Evolutionary conservation across 371 early-diverging fungal species (phyloP).

Genomic region (Apophysomyces trapeziformis): DNA sequence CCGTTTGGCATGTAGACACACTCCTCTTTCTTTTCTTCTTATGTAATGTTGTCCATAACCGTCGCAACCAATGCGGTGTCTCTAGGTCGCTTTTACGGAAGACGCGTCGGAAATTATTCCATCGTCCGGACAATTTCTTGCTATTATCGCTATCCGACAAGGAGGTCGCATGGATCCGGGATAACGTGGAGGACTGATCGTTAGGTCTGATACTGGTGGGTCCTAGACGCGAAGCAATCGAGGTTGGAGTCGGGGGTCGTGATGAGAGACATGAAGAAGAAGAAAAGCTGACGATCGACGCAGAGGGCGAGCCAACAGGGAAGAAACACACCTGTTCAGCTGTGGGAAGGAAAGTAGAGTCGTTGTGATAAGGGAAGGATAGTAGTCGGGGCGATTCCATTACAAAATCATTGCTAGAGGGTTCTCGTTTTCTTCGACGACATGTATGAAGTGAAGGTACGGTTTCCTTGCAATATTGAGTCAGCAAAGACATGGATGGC

Average conservation of each 20-base stretch:
- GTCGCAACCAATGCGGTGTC: background rate
- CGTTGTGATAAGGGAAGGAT: slow-evolving; percentile 53
- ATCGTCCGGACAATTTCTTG: background rate
- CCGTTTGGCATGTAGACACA: background rate
- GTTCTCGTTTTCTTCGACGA: background rate
- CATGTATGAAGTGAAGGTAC: background rate
- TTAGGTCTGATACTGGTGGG: background rate
- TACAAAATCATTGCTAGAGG: slow-evolving; percentile 21
- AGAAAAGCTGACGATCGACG: slow-evolving; percentile 8
- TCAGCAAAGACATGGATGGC: background rate
- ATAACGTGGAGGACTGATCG: background rate
- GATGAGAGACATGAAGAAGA: slow-evolving; percentile 5
- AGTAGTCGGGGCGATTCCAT: slow-evolving; percentile 33
- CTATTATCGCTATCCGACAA: background rate
- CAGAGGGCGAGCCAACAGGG: background rate
- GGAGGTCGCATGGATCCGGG: background rate
- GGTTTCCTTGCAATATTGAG: background rate
- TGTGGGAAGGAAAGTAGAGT: slow-evolving; percentile 40
- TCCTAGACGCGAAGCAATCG: slow-evolving; percentile 2
- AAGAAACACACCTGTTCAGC: slow-evolving; percentile 26
- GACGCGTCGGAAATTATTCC: background rate
- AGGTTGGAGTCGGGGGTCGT: background rate
- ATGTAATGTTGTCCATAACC: background rate
- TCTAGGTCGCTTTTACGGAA: background rate
- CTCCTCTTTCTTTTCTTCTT: background rate